Base-by-base conservation (phyloP, 2,329 filamentous ascomycete genomes). In the Microdochium nivale region DNA sequence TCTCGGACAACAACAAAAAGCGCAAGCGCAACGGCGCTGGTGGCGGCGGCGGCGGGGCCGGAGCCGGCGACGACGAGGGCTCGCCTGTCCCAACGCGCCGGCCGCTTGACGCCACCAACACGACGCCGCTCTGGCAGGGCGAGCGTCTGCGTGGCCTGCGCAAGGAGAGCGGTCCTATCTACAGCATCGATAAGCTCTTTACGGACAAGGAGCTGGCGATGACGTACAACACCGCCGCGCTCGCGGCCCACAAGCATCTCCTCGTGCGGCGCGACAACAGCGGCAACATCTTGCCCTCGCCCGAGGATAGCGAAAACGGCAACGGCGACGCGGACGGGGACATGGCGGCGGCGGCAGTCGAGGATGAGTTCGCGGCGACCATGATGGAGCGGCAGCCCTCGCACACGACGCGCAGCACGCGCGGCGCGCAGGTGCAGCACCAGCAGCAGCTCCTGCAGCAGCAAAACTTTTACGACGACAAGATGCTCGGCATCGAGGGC, bases 151-250 rank as follows among this genome's bases (percentile, higher is more conserved):
- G 75, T 57, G 68, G 70, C 52, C 69, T 72, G 51, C 70, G 77
- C 52, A 78, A 79, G 62, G 76, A 81, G 59, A 76, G 79, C 21
- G 81, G 79, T 9, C 76, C 80, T 0, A 68, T 82, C 1, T 85
- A 84, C 63, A 85, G 79, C 62, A 79, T 87, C 53, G 82, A 86
- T 59, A 86, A 86, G 69, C 76, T 87, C 35, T 87, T 87, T 49
- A 86, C 83, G 0, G 83, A 87, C 59, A 86, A 84, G 66, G 83
- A 87, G 67, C 73, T 87, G 27, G 75, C 78, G 3, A 76, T 86
- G 71, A 80, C 80, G 25, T 85, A 85, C 63, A 85, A 84, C 54
- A 69, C 73, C 3, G 79, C 83, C 4, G 81, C 83, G 27, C 60
- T 84, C 21, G 81, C 81, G 2, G 77, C 83, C 9, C 79, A 84